Evolutionary conservation across 2,329 filamentous ascomycete genomes (phyloP).

Genomic region (Talaromyces marneffei): DNA sequence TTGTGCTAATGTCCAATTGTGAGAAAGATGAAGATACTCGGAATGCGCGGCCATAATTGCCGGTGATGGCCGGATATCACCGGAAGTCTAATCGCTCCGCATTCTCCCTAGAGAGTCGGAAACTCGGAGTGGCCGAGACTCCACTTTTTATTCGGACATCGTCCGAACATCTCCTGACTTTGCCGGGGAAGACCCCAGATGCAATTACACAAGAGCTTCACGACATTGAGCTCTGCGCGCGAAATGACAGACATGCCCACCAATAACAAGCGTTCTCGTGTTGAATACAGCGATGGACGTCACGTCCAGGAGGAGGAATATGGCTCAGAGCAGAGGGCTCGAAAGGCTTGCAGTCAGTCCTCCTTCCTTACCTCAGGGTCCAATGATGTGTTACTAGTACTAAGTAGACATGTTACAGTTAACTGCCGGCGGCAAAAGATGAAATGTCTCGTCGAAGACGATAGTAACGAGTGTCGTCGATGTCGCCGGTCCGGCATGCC

Average conservation of each 20-base stretch:
- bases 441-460: constrained; percentile 11
- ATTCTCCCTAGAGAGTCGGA: too few species aligned
- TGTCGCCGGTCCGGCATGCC: constrained; percentile 11
- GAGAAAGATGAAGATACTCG: neutral
- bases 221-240: neutral
- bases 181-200: neutral
- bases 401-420: constrained; percentile 5
- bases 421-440: constrained; percentile 14
- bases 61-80: constrained; percentile 4
- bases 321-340: constrained; percentile 12
- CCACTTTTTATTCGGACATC: neutral
- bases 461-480: constrained; percentile 4
- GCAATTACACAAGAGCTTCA: neutral
- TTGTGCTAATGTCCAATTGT: neutral
- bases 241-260: constrained; percentile 1
- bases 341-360: constrained; percentile 14
- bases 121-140: neutral
- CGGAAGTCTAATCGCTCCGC: neutral
- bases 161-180: constrained; percentile 3
- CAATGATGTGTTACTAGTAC: neutral
- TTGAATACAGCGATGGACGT: neutral
- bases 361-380: neutral
- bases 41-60: neutral
- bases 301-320: constrained; percentile 2
- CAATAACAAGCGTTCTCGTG: constrained; percentile 8